phyloP scores from a whole-genome alignment of 1,284 basidiomycete genomes.

The Phlebopus sp. region DNA sequence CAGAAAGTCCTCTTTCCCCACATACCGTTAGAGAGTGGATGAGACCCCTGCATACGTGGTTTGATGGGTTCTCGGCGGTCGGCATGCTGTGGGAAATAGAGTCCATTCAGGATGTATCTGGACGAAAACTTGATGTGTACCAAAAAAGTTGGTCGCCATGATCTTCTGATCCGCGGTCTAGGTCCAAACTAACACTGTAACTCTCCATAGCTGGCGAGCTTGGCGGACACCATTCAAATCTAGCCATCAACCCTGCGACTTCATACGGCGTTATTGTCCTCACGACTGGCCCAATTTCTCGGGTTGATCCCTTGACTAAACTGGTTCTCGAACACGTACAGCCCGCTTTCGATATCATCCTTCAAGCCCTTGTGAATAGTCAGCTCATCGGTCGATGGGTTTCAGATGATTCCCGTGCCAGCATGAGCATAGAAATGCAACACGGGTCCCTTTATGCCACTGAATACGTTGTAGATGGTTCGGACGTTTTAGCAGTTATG shows the following conservation, averaged over 20 bases:
- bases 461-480: conserved; percentile 19
- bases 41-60: conserved; percentile 39
- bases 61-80: conserved; percentile 41
- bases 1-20: conserved; percentile 35
- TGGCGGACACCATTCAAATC: conserved; percentile 42
- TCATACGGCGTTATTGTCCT: conserved; percentile 48
- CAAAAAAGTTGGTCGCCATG: conserved; percentile 29
- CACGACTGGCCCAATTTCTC: conserved; percentile 39
- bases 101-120: conserved; percentile 34
- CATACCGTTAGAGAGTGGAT: conserved; percentile 43
- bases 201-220: conserved; percentile 40
- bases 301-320: conserved; percentile 37
- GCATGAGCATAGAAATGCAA: conserved; percentile 18
- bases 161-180: background rate
- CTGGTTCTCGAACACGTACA: conserved; percentile 40
- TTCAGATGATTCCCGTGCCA: conserved; percentile 13
- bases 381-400: conserved; percentile 19
- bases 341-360: conserved; percentile 37
- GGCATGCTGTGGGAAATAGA: conserved; percentile 52
- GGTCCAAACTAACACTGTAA: background rate
- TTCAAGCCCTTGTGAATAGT: conserved; percentile 21
- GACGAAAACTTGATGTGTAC: conserved; percentile 37
- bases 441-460: conserved; percentile 24
- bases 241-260: conserved; percentile 44
- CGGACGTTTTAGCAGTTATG: conserved; percentile 21